Conservation (phyloP, 2,329 filamentous ascomycete genomes). For the Claviceps fusiformis region DNA sequence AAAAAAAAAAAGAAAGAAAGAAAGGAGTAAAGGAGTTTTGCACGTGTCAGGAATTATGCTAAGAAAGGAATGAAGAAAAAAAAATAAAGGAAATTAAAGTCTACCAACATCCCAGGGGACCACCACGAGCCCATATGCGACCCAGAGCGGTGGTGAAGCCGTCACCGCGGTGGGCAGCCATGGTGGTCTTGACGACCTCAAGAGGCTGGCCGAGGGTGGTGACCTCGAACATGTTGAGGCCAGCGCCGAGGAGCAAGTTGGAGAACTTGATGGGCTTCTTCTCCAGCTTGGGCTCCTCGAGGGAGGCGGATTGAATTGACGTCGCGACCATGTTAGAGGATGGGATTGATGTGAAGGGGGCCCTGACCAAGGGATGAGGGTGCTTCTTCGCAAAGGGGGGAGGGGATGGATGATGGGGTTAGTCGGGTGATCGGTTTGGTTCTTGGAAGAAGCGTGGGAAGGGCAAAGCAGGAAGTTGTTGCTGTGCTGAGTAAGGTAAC, state of each 20-base stretch:
- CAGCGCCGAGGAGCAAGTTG: constrained; percentile 87
- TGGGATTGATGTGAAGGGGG: constrained; percentile 41
- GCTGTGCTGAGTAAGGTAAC: constrained; percentile 2
- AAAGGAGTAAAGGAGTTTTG: background rate
- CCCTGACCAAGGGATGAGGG: constrained; percentile 97
- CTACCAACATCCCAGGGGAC: constrained; percentile 79
- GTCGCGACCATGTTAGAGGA: constrained; percentile 48
- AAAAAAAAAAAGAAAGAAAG: background rate
- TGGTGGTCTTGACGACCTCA: constrained; percentile 98
- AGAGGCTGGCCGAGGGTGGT: constrained; percentile 61
- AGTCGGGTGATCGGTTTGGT: constrained; percentile 6
- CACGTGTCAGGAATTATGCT: background rate
- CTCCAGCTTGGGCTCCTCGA: constrained; percentile 51
- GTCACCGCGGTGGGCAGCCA: constrained; percentile 92
- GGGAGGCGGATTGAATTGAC: constrained; percentile 37
- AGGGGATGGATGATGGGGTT: constrained; percentile 6
- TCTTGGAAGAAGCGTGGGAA: constrained; percentile 8
- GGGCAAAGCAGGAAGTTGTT: background rate
- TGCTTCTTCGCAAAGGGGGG: constrained; percentile 61
- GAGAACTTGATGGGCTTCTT: constrained; percentile 99
- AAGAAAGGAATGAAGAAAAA: background rate
- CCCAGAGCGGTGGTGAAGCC: constrained; percentile 68
- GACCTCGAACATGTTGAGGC: constrained; percentile 91
- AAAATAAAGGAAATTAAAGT: constrained; percentile 2
- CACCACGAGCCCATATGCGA: constrained; percentile 89